Evolutionary conservation across 176 grass and related monocot genomes (phyloP).

Genomic region (Oryza nivara): DNA sequence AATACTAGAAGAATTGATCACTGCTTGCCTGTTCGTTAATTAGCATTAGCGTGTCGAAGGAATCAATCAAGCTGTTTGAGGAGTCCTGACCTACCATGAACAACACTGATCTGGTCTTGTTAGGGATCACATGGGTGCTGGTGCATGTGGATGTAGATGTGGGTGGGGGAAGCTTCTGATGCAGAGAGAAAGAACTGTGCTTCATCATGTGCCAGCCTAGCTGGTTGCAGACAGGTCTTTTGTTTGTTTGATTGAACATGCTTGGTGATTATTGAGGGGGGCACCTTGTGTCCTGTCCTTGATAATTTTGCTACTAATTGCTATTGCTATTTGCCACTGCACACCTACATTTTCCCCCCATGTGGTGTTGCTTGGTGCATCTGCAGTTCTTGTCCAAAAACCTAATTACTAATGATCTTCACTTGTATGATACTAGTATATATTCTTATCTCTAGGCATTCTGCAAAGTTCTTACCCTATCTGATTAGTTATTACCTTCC

Average conservation of each 20-base stretch:
- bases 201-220: constrained; percentile 52
- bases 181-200: constrained; percentile 17
- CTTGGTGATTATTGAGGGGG: constrained; percentile 47
- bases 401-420: constrained; percentile 28
- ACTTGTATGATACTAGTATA: background rate
- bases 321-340: constrained; percentile 26
- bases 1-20: constrained; percentile 4
- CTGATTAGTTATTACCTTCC: constrained; percentile 5
- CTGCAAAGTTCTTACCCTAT: constrained; percentile 13
- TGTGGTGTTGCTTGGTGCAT: constrained; percentile 11
- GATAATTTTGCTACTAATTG: constrained; percentile 24
- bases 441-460: constrained; percentile 14
- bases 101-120: constrained; percentile 38
- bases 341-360: constrained; percentile 27
- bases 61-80: constrained; percentile 44
- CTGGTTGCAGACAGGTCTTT: constrained; percentile 52
- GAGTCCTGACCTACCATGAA: constrained; percentile 47
- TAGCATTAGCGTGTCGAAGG: constrained; percentile 30
- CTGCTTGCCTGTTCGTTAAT: constrained; percentile 9
- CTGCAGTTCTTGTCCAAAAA: constrained; percentile 23
- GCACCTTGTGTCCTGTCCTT: constrained; percentile 29
- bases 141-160: constrained; percentile 41
- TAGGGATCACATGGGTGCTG: constrained; percentile 55
- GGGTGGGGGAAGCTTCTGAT: constrained; percentile 55
- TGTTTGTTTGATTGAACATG: constrained; percentile 50